These are phyloP conservation scores for Coemansia sp. DNA, from an alignment of 192 early-diverging fungal species.

Conservation along the genomic window DNA sequence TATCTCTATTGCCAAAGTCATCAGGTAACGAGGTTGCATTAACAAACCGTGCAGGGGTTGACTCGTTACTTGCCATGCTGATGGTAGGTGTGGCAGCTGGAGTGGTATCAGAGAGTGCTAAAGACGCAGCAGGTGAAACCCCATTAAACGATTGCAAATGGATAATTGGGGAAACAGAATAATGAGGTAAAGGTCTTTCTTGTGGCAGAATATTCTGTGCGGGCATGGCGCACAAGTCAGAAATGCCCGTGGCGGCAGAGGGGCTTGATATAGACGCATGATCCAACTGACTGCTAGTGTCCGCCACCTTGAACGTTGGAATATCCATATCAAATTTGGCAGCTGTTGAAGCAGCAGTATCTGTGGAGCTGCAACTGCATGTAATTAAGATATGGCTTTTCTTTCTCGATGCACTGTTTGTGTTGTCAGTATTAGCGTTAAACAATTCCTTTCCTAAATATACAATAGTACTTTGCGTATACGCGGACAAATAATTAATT, in stretches of 20 bases:
- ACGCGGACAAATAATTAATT: neutral
- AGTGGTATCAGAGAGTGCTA: conserved; percentile 39
- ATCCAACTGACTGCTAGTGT: conserved; percentile 24
- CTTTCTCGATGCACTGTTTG: neutral
- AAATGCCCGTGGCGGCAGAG: conserved; percentile 49
- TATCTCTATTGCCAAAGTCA: conserved; percentile 1
- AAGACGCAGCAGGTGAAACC: conserved; percentile 18
- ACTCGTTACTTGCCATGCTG: conserved; percentile 30
- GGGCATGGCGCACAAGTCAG: conserved; percentile 49
- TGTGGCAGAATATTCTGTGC: conserved; percentile 25
- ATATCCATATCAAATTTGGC: conserved; percentile 9
- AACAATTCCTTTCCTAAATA: neutral
- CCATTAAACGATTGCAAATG: conserved; percentile 21
- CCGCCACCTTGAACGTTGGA: conserved; percentile 25
- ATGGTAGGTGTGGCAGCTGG: conserved; percentile 41
- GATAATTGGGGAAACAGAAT: conserved; percentile 1
- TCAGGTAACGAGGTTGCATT: conserved; percentile 24
- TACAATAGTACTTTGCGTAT: neutral
- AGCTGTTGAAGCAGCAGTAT: neutral
- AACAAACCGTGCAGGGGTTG: conserved; percentile 42
- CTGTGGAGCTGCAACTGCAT: neutral
- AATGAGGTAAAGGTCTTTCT: neutral
- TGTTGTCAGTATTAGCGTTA: neutral
- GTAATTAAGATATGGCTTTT: neutral
- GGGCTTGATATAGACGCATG: conserved; percentile 49